These are phyloP conservation scores for Thyridium curvatum DNA, from an alignment of 2,329 filamentous ascomycete genomes.

Conservation along the genomic window DNA sequence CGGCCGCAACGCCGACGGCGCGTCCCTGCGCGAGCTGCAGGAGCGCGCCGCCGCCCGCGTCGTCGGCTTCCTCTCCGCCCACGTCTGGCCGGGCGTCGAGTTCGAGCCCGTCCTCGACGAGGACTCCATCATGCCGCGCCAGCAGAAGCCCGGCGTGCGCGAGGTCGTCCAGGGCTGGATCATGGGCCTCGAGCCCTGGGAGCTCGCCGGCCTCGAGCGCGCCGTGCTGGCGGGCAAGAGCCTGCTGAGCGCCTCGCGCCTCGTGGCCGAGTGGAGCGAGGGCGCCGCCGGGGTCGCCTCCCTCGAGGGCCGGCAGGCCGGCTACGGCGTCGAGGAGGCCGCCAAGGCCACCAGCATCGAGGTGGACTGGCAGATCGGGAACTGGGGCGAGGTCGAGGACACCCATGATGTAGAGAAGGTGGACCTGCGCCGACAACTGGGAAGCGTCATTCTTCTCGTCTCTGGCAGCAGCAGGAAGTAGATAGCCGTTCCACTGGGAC, in stretches of 20 bases:
- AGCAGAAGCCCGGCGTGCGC: conserved; percentile 68
- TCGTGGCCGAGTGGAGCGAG: conserved; percentile 85
- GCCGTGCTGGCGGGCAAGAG: conserved; percentile 83
- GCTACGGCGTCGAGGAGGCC: conserved; percentile 79
- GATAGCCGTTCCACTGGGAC: too few species aligned
- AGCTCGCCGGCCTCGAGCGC: conserved; percentile 81
- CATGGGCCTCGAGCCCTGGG: conserved; percentile 63
- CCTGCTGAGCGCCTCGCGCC: conserved; percentile 65
- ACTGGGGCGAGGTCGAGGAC: conserved; percentile 97
- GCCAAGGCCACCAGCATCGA: conserved; percentile 73
- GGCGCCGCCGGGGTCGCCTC: conserved; percentile 36
- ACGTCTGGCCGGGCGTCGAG: conserved; percentile 78
- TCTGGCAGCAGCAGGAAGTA: conserved; percentile 38
- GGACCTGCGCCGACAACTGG: conserved; percentile 80
- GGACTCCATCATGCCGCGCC: conserved; percentile 67
- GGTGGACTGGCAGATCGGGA: conserved; percentile 80
- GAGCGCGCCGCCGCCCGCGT: conserved; percentile 62
- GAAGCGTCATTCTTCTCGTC: conserved; percentile 78
- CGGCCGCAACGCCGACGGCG: conserved; percentile 35
- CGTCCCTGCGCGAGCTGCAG: conserved; percentile 68
- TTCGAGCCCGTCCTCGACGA: conserved; percentile 78
- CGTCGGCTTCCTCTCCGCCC: conserved; percentile 61
- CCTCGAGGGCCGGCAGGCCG: conserved; percentile 19
- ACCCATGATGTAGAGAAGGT: conserved; percentile 95
- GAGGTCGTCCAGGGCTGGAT: conserved; percentile 77